Conservation (phyloP, 192 early-diverging fungal genomes). For the Glomus cerebriforme region DNA sequence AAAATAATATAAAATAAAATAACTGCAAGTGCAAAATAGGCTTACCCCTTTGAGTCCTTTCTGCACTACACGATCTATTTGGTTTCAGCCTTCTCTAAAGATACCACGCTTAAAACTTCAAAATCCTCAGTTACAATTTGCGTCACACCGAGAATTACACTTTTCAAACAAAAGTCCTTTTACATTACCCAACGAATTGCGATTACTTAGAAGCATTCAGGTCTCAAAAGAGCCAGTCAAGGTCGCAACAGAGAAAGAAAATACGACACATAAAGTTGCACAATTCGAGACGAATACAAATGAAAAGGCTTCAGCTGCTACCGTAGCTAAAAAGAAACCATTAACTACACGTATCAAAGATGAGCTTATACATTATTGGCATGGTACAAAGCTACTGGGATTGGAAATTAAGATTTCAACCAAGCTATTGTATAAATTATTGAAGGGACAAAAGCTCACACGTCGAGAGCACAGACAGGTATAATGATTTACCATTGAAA, state of each 20-base stretch:
- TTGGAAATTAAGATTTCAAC: slow-evolving; percentile 86
- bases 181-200: slow-evolving; percentile 1
- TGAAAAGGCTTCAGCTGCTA: not conserved
- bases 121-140: not conserved
- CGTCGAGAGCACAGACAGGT: slow-evolving; percentile 87
- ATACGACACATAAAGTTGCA: not conserved
- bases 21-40: slow-evolving; percentile 5
- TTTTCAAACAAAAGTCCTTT: slow-evolving; percentile 3
- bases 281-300: slow-evolving; percentile 8
- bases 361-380: slow-evolving; percentile 89
- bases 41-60: not conserved
- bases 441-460: slow-evolving; percentile 75
- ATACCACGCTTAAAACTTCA: not conserved
- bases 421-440: slow-evolving; percentile 70
- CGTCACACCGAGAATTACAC: not conserved
- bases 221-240: not conserved
- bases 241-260: not conserved
- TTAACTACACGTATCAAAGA: slow-evolving; percentile 80
- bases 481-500: slow-evolving; percentile 5
- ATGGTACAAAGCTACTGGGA: slow-evolving; percentile 88
- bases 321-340: slow-evolving; percentile 52
- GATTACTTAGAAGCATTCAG: not conserved
- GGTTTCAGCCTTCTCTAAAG: not conserved
- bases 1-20: not conserved
- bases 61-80: not conserved